Evolutionary conservation across 768 basidiomycete genomes (phyloP).

Genomic region (Fomitopsis pulvina): DNA sequence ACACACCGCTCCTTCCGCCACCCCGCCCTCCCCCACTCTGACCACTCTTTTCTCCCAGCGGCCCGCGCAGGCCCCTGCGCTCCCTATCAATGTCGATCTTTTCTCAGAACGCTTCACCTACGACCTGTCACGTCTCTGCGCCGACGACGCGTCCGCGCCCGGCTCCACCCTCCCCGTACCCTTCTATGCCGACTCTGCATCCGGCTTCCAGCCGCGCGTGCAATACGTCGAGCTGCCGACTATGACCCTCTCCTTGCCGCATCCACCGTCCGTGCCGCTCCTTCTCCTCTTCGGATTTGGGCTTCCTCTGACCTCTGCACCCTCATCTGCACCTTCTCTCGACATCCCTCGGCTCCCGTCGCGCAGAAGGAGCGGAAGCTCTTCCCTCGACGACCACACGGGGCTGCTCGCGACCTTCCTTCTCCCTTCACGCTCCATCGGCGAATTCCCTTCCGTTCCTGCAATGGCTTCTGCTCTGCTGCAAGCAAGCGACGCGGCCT

Average conservation of each 20-base stretch:
- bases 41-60: background rate
- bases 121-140: constrained; percentile 27
- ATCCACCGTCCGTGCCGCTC: constrained; percentile 46
- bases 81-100: constrained; percentile 46
- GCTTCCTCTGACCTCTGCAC: constrained; percentile 1
- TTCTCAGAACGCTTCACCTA: constrained; percentile 35
- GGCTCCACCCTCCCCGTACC: constrained; percentile 21
- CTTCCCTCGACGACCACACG: background rate
- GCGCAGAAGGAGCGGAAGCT: background rate
- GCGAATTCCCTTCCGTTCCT: constrained; percentile 56
- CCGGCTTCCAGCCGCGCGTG: constrained; percentile 13
- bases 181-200: constrained; percentile 29
- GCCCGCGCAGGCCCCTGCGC: constrained; percentile 30
- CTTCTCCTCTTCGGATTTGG: constrained; percentile 53
- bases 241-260: constrained; percentile 41
- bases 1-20: constrained; percentile 20
- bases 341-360: background rate
- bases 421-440: constrained; percentile 43
- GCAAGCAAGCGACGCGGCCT: constrained; percentile 21
- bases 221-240: constrained; percentile 42
- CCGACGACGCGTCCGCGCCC: background rate
- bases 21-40: constrained; percentile 10
- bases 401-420: constrained; percentile 38
- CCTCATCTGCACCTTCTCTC: background rate
- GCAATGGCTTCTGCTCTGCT: constrained; percentile 51